phyloP scores from a whole-genome alignment of 768 basidiomycete species.

The Mycena rebaudengoi region DNA sequence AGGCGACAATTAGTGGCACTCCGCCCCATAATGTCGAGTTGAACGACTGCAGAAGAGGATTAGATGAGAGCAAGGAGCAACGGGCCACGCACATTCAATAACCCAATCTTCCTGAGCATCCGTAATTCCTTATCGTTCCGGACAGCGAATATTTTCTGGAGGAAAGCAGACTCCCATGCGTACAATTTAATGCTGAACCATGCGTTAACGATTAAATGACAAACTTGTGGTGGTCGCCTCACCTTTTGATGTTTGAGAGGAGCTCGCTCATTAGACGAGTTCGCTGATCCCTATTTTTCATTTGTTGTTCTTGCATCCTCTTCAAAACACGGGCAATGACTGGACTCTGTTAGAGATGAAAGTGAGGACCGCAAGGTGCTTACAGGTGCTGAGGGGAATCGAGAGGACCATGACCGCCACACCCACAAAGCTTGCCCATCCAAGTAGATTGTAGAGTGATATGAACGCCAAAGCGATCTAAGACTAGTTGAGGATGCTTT shows the following conservation, averaged over 20 bases:
- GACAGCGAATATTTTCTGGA: constrained; percentile 78
- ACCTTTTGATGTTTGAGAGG: constrained; percentile 88
- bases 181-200: constrained; percentile 85
- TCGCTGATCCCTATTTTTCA: constrained; percentile 91
- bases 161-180: constrained; percentile 94
- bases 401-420: constrained; percentile 89
- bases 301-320: constrained; percentile 84
- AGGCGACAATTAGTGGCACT: constrained; percentile 79
- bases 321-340: constrained; percentile 76
- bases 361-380: constrained; percentile 14
- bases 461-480: constrained; percentile 90
- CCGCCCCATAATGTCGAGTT: constrained; percentile 73
- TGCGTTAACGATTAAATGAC: neutral
- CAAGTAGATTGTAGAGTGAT: constrained; percentile 88
- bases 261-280: constrained; percentile 93
- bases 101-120: constrained; percentile 85
- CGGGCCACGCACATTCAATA: constrained; percentile 62
- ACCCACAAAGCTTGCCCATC: constrained; percentile 91
- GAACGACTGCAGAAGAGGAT: constrained; percentile 50
- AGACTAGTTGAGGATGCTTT: neutral
- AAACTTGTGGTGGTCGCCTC: constrained; percentile 29
- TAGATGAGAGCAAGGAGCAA: constrained; percentile 9
- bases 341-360: constrained; percentile 21
- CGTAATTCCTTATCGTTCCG: constrained; percentile 85
- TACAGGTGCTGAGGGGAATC: constrained; percentile 74